Conservation (phyloP, 257 asterid species). For the Thymus quinquecostatus region DNA sequence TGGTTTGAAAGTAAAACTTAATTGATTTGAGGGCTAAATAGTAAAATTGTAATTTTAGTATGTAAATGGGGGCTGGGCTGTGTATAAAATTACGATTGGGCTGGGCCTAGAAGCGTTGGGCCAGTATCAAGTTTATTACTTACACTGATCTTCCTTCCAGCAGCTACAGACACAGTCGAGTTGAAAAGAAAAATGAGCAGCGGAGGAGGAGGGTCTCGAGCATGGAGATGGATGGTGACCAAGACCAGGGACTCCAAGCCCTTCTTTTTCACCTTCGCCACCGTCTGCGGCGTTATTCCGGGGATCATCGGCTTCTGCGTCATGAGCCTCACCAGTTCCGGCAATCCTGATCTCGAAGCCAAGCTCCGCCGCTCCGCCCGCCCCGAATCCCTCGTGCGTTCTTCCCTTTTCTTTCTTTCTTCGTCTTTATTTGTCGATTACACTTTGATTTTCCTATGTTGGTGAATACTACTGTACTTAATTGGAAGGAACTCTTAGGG, state of each 20-base stretch:
- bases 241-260: conserved; percentile 84
- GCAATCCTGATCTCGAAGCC: conserved; percentile 77
- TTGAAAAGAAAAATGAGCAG: too few species aligned
- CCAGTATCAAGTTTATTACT: not conserved
- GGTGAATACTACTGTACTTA: too few species aligned
- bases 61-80: too few species aligned
- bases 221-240: conserved; percentile 89
- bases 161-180: too few species aligned
- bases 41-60: too few species aligned
- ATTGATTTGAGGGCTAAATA: too few species aligned
- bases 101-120: not conserved
- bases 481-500: too few species aligned
- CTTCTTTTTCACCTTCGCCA: conserved; percentile 83
- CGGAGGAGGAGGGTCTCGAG: conserved; percentile 40
- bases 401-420: not conserved
- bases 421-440: too few species aligned
- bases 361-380: conserved; percentile 82
- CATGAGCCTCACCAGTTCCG: conserved; percentile 71
- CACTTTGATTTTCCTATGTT: not conserved
- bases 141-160: too few species aligned
- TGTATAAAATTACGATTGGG: too few species aligned
- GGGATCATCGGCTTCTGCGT: conserved; percentile 78
- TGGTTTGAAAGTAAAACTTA: too few species aligned
- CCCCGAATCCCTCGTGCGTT: conserved; percentile 61
- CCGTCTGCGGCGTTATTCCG: conserved; percentile 93